Evolutionary conservation across 345 rosid genomes (phyloP), one percentile per base, ranked within the genome.

Genomic region (Populus nigra): DNA sequence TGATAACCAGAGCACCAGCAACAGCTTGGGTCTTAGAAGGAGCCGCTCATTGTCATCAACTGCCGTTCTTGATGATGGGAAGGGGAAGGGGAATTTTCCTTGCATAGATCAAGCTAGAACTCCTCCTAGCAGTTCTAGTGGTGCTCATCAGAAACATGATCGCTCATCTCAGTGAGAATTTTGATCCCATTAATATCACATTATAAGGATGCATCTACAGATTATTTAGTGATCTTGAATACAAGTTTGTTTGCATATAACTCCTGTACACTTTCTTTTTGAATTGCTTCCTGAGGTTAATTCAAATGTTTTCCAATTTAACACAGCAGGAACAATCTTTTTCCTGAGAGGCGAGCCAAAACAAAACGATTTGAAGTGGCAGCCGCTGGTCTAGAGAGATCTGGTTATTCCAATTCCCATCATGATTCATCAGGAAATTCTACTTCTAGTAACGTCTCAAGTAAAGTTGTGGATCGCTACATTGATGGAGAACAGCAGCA

Each of bases 401-500:
- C 84, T 22, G 72, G 77, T 77, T 79, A 85, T 79, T 77, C 85
- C 66, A 73, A 81, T 76, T 68, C 79, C 78, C 86, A 73, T 71
- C 85, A 75, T 67, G 91, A 89, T 86, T 88, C 88, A 39, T 90
- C 94, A 3, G 94, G 87, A 78, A 88, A 81, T 83, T 91, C 99
- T 17, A 87, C 98, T 23, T 90, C 96, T 33, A 91, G 97, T 82
- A 91, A 86, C 73, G 85, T 87, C 79, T 94, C 98, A 36, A 91
- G 86, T 77, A 91, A 88, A 85, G 89, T 96, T 66, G 82, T 94
- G 83, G 98, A 96, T 78, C 93, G 95, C 57, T 96, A 88, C 84
- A 94, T 96, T 55, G 99, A 91, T 85, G 99, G 96, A 57, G 99
- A 96, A 83, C 94, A 93, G 83, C 88, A 87, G 75, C 85, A 82